Evolutionary conservation across 2,329 filamentous ascomycete genomes (phyloP).

Genomic region (Rhynchosporium agropyri): DNA sequence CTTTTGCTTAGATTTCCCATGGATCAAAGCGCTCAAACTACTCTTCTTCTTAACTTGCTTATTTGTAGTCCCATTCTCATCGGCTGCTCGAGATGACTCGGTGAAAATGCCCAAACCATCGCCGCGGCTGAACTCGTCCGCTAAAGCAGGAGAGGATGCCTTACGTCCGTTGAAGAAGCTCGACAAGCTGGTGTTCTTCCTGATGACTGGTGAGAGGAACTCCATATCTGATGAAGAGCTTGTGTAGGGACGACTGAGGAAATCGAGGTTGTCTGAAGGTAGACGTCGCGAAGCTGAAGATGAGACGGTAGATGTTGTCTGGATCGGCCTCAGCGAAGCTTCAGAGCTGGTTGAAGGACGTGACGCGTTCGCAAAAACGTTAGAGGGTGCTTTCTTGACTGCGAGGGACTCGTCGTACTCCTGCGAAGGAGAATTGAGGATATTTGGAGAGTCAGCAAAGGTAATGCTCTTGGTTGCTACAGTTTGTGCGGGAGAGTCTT

Average conservation of each 20-base stretch:
- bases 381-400: background rate
- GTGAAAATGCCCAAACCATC: constrained; percentile 1
- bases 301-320: background rate
- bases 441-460: background rate
- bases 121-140: background rate
- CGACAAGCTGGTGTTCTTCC: constrained; percentile 11
- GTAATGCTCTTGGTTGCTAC: background rate
- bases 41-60: too few relatives aligned
- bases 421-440: background rate
- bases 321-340: background rate
- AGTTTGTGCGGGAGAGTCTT: background rate
- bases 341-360: constrained; percentile 2
- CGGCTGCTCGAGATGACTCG: background rate
- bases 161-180: constrained; percentile 9
- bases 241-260: constrained; percentile 11
- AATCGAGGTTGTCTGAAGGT: constrained; percentile 12
- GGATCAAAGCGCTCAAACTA: too few relatives aligned
- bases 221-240: background rate
- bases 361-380: constrained; percentile 3
- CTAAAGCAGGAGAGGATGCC: background rate
- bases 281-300: background rate
- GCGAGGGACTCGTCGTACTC: background rate
- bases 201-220: background rate
- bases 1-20: too few relatives aligned
- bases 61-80: too few relatives aligned